A percentile compares a stretch with the other conserved stretches of the same genome.
Conservation (phyloP, 2,329 filamentous ascomycete species). For the Chalara sp. region DNA sequence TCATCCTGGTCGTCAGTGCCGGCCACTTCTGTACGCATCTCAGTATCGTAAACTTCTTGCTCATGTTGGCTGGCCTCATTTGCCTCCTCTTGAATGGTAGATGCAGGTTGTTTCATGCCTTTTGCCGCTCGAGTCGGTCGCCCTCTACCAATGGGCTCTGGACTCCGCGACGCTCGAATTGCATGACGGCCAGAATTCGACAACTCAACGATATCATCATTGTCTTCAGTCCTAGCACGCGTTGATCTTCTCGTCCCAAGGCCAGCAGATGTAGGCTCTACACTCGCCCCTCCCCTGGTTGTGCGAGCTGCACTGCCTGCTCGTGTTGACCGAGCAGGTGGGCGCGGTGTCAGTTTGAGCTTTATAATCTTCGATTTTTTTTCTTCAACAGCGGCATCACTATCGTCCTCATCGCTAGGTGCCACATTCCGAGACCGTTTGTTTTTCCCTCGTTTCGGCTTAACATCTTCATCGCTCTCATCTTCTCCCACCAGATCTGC, state of each 20-base stretch:
- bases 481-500: slow-evolving; percentile 27
- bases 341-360: slow-evolving; percentile 21
- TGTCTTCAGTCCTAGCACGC: slow-evolving; percentile 35
- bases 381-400: slow-evolving; percentile 15
- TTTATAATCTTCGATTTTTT: slow-evolving; percentile 18
- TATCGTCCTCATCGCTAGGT: slow-evolving; percentile 21
- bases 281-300: slow-evolving; percentile 14
- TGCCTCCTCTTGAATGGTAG: slow-evolving; percentile 28
- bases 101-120: slow-evolving; percentile 22
- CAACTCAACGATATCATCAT: slow-evolving; percentile 50
- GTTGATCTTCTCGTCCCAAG: slow-evolving; percentile 19
- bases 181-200: slow-evolving; percentile 55
- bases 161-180: slow-evolving; percentile 45
- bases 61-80: slow-evolving; percentile 26
- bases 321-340: slow-evolving; percentile 18
- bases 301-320: slow-evolving; percentile 22
- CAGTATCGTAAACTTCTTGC: slow-evolving; percentile 8
- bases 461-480: slow-evolving; percentile 14
- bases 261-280: slow-evolving; percentile 21
- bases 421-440: slow-evolving; percentile 17
- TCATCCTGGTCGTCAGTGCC: slow-evolving; percentile 23
- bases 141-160: slow-evolving; percentile 39
- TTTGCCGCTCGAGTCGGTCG: slow-evolving; percentile 24
- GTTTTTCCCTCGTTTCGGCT: slow-evolving; percentile 14
- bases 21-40: slow-evolving; percentile 19